A percentile compares a stretch with the other conserved stretches of the same genome.
These are phyloP conservation scores for Daldinia grandis DNA, from an alignment of 495 filamentous ascomycete species.

Conservation along the genomic window DNA sequence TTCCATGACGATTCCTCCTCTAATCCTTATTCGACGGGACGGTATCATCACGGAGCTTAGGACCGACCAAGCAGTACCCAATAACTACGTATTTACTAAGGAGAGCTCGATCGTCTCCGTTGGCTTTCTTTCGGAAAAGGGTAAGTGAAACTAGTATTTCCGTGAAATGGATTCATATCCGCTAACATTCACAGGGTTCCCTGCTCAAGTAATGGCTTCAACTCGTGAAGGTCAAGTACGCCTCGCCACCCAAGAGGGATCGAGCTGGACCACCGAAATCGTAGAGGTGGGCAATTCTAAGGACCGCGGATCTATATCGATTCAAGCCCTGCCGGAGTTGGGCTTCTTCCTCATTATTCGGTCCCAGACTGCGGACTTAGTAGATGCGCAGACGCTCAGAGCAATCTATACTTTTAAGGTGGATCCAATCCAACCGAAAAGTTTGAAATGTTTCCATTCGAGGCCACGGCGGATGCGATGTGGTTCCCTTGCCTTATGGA, in stretches of 20 bases:
- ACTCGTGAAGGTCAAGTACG: conserved; percentile 52
- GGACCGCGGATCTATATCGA: conserved; percentile 42
- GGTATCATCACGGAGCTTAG: conserved; percentile 64
- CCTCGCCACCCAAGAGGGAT: conserved; percentile 50
- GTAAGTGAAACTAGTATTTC: conserved; percentile 37
- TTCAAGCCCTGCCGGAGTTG: conserved; percentile 48
- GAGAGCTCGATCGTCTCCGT: conserved; percentile 55
- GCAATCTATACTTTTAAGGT: conserved; percentile 66
- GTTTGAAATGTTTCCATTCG: conserved; percentile 60
- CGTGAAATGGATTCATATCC: neutral
- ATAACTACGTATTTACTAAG: conserved; percentile 53
- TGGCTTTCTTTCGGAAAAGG: conserved; percentile 51
- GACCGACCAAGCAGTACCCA: conserved; percentile 40
- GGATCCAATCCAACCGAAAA: conserved; percentile 61
- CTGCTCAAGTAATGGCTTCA: conserved; percentile 45
- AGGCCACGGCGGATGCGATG: conserved; percentile 56
- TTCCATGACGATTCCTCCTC: conserved; percentile 45
- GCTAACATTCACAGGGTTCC: conserved; percentile 40
- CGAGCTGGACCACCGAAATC: conserved; percentile 49
- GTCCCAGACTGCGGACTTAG: conserved; percentile 59
- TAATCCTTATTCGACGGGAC: conserved; percentile 66
- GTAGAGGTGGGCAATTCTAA: conserved; percentile 31
- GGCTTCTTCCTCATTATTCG: conserved; percentile 61
- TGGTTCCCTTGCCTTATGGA: conserved; percentile 58
- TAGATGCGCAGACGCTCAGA: conserved; percentile 58